Evolutionary conservation across 176 grass and related monocot genomes (phyloP).

Genomic region (Eragrostis curvula): DNA sequence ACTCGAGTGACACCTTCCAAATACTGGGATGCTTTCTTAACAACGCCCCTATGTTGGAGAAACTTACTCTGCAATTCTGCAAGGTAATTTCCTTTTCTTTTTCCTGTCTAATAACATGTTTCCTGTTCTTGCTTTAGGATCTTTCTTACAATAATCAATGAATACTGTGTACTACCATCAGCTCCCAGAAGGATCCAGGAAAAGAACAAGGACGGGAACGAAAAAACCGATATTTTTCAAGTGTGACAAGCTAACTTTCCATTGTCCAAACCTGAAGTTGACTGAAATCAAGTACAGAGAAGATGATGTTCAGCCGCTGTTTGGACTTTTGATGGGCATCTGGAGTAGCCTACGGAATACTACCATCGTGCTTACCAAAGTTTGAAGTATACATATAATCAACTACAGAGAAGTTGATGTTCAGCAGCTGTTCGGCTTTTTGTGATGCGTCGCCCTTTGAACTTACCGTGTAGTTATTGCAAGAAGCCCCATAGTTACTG

Average conservation of each 20-base stretch:
- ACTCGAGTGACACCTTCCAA: constrained; percentile 8
- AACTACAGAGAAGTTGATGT: too few species aligned
- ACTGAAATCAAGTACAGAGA: constrained; percentile 30
- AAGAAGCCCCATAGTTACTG: too few species aligned
- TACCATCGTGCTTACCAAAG: constrained; percentile 20
- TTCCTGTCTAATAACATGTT: constrained; percentile 1
- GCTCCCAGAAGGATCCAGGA: constrained; percentile 21
- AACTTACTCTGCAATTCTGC: constrained; percentile 34
- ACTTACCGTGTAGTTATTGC: too few species aligned
- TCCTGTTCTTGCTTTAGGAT: neutral
- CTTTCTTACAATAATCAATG: neutral
- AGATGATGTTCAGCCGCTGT: neutral
- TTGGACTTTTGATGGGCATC: constrained; percentile 24
- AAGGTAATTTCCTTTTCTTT: neutral
- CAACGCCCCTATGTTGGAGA: constrained; percentile 24
- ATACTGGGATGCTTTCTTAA: constrained; percentile 7
- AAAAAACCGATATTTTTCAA: neutral
- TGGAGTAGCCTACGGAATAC: constrained; percentile 30
- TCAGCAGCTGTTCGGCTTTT: too few species aligned
- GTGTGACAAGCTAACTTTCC: neutral
- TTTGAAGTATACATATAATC: neutral
- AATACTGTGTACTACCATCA: neutral
- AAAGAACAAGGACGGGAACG: neutral
- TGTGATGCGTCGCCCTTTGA: too few species aligned
- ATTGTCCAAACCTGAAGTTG: constrained; percentile 30